Conservation (phyloP, 2,329 filamentous ascomycete species). For the Penicillium capsulatum region DNA sequence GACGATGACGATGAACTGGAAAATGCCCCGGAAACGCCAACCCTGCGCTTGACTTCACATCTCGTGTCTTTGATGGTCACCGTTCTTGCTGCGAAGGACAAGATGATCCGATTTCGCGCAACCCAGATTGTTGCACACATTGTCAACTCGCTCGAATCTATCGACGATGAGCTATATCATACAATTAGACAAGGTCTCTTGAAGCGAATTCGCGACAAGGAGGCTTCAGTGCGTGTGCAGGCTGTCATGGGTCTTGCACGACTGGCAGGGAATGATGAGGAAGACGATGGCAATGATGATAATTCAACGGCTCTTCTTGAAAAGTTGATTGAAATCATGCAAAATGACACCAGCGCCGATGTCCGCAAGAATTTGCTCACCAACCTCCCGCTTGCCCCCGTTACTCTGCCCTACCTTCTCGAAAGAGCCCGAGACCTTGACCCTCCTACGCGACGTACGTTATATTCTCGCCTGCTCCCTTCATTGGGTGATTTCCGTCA, state of each 20-base stretch:
- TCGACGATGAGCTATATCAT: slow-evolving; percentile 88
- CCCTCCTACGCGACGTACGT: slow-evolving; percentile 71
- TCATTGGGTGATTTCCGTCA: slow-evolving; percentile 91
- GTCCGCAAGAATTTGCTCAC: slow-evolving; percentile 82
- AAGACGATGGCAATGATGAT: slow-evolving; percentile 64
- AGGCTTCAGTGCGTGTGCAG: slow-evolving; percentile 85
- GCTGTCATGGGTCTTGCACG: slow-evolving; percentile 86
- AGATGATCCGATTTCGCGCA: slow-evolving; percentile 81
- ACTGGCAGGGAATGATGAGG: slow-evolving; percentile 68
- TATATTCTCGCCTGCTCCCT: slow-evolving; percentile 84
- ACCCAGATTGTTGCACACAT: slow-evolving; percentile 88
- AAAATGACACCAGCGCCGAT: slow-evolving; percentile 91
- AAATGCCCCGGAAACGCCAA: slow-evolving; percentile 76
- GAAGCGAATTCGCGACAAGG: slow-evolving; percentile 87
- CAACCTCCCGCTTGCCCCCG: slow-evolving; percentile 81
- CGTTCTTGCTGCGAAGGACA: slow-evolving; percentile 82
- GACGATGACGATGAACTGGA: slow-evolving; percentile 65
- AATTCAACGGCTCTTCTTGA: slow-evolving; percentile 66
- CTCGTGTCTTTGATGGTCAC: slow-evolving; percentile 71
- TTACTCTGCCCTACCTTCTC: slow-evolving; percentile 78
- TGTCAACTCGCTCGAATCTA: slow-evolving; percentile 84
- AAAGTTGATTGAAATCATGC: slow-evolving; percentile 80
- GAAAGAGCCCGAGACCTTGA: slow-evolving; percentile 90
- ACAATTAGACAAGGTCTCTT: slow-evolving; percentile 73
- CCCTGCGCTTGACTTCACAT: slow-evolving; percentile 68